phyloP scores from a whole-genome alignment of 1,284 basidiomycete species.

The Volvariella surrecta region DNA sequence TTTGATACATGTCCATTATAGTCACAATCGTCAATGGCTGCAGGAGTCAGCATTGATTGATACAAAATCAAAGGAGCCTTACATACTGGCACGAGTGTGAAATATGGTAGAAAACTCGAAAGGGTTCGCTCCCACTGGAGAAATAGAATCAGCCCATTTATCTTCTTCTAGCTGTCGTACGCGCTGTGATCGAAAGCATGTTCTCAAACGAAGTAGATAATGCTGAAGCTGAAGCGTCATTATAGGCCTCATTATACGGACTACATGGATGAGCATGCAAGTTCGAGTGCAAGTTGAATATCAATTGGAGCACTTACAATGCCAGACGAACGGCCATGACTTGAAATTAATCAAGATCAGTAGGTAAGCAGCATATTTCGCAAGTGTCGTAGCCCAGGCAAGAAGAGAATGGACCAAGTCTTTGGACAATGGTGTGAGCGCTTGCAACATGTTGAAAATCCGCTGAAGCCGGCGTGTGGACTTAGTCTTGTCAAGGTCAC shows the following conservation, averaged over 20 bases:
- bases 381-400: neutral
- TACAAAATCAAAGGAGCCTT: neutral
- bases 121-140: constrained; percentile 50
- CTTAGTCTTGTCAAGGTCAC: too few species aligned
- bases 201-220: constrained; percentile 26
- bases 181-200: constrained; percentile 31
- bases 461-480: too few species aligned
- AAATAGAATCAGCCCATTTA: constrained; percentile 33
- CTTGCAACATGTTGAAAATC: too few species aligned
- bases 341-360: constrained; percentile 3
- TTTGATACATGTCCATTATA: constrained; percentile 69
- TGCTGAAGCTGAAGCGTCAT: constrained; percentile 28
- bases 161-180: constrained; percentile 30
- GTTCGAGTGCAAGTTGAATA: neutral
- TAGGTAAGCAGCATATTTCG: constrained; percentile 3
- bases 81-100: constrained; percentile 50
- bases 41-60: constrained; percentile 1
- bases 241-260: constrained; percentile 48
- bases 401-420: too few species aligned
- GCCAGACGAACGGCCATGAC: constrained; percentile 6
- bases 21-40: constrained; percentile 64
- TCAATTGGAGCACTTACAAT: neutral
- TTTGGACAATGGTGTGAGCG: too few species aligned
- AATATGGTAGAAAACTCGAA: constrained; percentile 34
- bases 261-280: constrained; percentile 25